These are phyloP conservation scores for Cyclanthera cordifolia DNA, from an alignment of 306 rosid species.

Conservation along the genomic window DNA sequence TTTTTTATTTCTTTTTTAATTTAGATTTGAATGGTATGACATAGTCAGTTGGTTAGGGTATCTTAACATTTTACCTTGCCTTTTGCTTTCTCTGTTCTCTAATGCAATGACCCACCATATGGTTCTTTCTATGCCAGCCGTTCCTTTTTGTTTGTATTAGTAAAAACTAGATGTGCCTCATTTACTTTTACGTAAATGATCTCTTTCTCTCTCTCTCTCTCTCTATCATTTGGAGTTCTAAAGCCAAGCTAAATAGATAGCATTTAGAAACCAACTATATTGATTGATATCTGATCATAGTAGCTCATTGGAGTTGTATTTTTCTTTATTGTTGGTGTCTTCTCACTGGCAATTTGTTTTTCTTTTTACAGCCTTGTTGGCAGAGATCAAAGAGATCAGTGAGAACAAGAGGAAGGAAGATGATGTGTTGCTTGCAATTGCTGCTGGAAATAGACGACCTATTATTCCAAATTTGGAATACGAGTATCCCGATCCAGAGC, in stretches of 20 bases:
- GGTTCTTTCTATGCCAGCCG: neutral
- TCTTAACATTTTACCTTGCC: neutral
- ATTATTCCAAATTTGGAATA: slow-evolving; percentile 85
- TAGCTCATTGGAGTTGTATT: neutral
- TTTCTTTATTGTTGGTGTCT: neutral
- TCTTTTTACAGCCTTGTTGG: slow-evolving; percentile 58
- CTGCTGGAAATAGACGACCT: slow-evolving; percentile 90
- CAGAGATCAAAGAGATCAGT: slow-evolving; percentile 91
- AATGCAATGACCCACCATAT: neutral
- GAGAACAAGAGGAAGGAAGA: slow-evolving; percentile 95
- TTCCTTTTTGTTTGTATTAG: too few species aligned
- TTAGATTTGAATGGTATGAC: neutral
- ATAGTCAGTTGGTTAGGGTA: neutral
- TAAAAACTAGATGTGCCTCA: neutral
- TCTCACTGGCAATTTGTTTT: neutral
- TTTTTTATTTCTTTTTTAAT: neutral
- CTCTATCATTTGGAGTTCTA: neutral
- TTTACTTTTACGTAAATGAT: neutral
- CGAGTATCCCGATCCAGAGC: slow-evolving; percentile 65
- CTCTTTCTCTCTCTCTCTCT: neutral
- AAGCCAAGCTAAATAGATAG: neutral
- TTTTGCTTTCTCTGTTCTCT: neutral
- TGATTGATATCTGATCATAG: neutral
- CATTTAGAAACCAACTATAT: neutral
- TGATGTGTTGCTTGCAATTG: slow-evolving; percentile 86